phyloP scores from a whole-genome alignment of 768 basidiomycete genomes.

The Imleria badia region DNA sequence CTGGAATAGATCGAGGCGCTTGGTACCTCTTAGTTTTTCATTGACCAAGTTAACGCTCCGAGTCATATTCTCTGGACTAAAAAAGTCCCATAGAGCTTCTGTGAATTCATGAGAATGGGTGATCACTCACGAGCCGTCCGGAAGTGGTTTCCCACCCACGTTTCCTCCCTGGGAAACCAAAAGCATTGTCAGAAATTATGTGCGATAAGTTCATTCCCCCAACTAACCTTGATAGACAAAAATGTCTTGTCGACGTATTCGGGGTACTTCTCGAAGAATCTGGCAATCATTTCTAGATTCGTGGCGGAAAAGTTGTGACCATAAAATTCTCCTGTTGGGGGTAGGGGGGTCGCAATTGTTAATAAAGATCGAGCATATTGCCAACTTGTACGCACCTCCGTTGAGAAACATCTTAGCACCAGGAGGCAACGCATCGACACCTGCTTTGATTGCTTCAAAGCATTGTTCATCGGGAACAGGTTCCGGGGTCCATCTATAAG shows the following conservation, averaged over 20 bases:
- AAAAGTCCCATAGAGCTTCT: too few species aligned
- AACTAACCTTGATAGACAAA: conserved; percentile 32
- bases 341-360: background rate
- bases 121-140: background rate
- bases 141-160: background rate
- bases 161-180: background rate
- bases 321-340: conserved; percentile 55
- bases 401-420: conserved; percentile 52
- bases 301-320: conserved; percentile 38
- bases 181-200: too few species aligned
- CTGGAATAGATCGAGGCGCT: conserved; percentile 61
- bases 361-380: background rate
- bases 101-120: background rate
- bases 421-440: conserved; percentile 41
- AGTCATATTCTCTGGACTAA: conserved; percentile 41
- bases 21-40: conserved; percentile 46
- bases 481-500: conserved; percentile 40
- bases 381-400: conserved; percentile 36
- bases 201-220: background rate
- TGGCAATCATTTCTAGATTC: conserved; percentile 49
- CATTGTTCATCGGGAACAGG: conserved; percentile 54
- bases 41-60: conserved; percentile 45
- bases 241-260: conserved; percentile 33
- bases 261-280: conserved; percentile 34
- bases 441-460: conserved; percentile 62